Evolutionary conservation across 2,329 filamentous ascomycete genomes (phyloP).

Genomic region (Colletotrichum filicis): DNA sequence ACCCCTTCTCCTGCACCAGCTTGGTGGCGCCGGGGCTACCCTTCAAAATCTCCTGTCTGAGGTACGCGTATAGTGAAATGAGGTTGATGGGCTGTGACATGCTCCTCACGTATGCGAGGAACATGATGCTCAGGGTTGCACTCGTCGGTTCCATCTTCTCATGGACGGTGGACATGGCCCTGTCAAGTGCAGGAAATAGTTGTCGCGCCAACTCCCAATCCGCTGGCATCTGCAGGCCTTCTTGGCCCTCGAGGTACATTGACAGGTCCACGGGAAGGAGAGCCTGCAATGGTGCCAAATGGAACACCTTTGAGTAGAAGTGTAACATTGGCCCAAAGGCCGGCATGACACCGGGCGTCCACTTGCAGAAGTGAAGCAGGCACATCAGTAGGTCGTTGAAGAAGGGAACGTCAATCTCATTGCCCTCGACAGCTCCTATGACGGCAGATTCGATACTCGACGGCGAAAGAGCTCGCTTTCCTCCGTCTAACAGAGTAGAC

Average conservation of each 20-base stretch:
- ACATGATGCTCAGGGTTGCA: constrained; percentile 58
- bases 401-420: constrained; percentile 62
- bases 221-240: constrained; percentile 30
- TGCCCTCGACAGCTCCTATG: constrained; percentile 47
- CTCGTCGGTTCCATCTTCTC: constrained; percentile 47
- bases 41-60: constrained; percentile 53
- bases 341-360: constrained; percentile 44
- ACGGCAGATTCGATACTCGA: constrained; percentile 56
- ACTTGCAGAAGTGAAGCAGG: constrained; percentile 56
- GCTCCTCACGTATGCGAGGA: constrained; percentile 56
- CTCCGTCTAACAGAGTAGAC: constrained; percentile 76
- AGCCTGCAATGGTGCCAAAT: constrained; percentile 55
- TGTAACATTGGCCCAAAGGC: constrained; percentile 60
- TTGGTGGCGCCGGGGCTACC: constrained; percentile 48
- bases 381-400: constrained; percentile 57
- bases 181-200: constrained; percentile 45
- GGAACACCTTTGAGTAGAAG: constrained; percentile 60
- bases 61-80: constrained; percentile 58
- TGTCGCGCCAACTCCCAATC: constrained; percentile 34
- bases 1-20: constrained; percentile 53
- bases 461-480: constrained; percentile 67
- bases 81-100: constrained; percentile 52
- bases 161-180: constrained; percentile 41
- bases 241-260: constrained; percentile 13
- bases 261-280: constrained; percentile 42